Evolutionary conservation across 257 asterid species (phyloP).

Genomic region (Agastache rugosa): DNA sequence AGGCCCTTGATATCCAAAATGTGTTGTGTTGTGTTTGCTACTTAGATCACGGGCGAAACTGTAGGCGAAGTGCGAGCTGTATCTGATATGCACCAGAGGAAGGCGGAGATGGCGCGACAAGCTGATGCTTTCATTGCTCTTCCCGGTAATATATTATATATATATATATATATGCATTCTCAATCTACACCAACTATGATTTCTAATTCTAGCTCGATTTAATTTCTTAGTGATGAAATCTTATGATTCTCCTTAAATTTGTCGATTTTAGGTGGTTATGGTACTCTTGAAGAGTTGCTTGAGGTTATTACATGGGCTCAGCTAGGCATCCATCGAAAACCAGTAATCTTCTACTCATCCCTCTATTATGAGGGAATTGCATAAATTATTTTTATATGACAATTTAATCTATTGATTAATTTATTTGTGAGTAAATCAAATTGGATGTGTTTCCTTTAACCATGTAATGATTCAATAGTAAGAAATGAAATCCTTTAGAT

Average conservation of each 20-base stretch:
- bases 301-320: conserved; percentile 99
- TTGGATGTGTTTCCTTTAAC: too few relatives aligned
- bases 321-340: conserved; percentile 92
- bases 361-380: background rate
- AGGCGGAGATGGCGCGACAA: conserved; percentile 96
- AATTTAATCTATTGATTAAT: too few relatives aligned
- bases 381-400: background rate
- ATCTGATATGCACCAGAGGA: conserved; percentile 91
- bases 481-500: too few relatives aligned
- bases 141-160: conserved; percentile 86
- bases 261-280: conserved; percentile 76
- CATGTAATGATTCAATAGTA: too few relatives aligned
- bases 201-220: background rate
- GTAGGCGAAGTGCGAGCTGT: conserved; percentile 90
- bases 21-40: background rate
- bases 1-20: background rate
- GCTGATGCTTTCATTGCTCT: conserved; percentile 98
- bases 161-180: background rate
- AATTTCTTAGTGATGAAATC: background rate
- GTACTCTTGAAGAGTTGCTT: conserved; percentile 97
- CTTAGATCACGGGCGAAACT: conserved; percentile 75
- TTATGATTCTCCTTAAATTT: background rate
- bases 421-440: too few relatives aligned
- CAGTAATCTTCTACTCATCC: conserved; percentile 47
- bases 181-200: too few relatives aligned